Base-by-base conservation (phyloP, 2,329 filamentous ascomycete genomes). In the Phialemonium atrogriseum region DNA sequence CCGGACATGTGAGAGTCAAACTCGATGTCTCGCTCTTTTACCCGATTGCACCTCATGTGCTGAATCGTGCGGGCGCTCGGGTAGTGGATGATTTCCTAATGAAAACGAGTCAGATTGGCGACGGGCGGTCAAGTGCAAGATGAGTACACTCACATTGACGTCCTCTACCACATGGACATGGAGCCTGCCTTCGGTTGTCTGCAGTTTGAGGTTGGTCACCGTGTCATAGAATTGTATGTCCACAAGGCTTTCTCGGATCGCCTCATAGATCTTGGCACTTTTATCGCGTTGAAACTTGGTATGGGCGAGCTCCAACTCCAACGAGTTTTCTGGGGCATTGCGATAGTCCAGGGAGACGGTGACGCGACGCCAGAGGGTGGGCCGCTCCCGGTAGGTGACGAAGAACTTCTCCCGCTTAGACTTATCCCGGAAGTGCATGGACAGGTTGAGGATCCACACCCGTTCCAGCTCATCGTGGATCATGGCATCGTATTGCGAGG, bases 91-190 rank as follows among this genome's bases (percentile, higher is more conserved):
- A 91, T 91, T 61, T 98, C 91, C 64, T 76, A 33, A 21, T 26
- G 10, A 15, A 12, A 24, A n/a, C n/a, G 13, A 22, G 35, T 41
- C 17, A 21, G 30, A 12, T 28, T 11, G 38, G 22, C 17, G 14
- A 15, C 19, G 16, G n/a, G 16, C 10, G n/a, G 8, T 15, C 10
- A 9, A 18, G 14, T 9, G n/a, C 12, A n/a, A 10, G 20, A 26
- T 9, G 27, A 23, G 11, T 29, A 28, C 27, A 68, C 70, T 45
- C 47, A 77, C 72, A 51, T 93, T 91, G 29, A 86, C 75, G 53
- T 98, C 91, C 56, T 98, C 89, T n/a, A 91, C 88, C 32, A 98
- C 91, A 54, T 96, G 91, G 6, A 98, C 87, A 57, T 96, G 88
- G 15, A 98, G 67, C 37, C 87, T 78, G 10, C 85, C 85, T 35